Conservation (phyloP, 2,329 filamentous ascomycete genomes). For the Cadophora malorum region DNA sequence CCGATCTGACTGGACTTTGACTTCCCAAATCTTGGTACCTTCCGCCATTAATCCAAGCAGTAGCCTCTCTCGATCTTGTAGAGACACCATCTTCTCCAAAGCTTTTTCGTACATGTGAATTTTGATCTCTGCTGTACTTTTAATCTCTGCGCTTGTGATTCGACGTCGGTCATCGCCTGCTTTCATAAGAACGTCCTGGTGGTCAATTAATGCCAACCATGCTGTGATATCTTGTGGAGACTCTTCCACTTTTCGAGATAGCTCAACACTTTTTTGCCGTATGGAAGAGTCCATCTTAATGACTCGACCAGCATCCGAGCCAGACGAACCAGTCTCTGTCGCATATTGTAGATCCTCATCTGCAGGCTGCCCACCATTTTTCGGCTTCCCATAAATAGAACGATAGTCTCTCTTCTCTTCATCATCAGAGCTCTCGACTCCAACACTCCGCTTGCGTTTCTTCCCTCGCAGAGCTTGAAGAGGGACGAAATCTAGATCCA, state of each 20-base stretch:
- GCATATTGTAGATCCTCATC: conserved; percentile 52
- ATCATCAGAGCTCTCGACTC: conserved; percentile 50
- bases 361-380: conserved; percentile 46
- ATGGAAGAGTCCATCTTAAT: conserved; percentile 52
- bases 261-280: conserved; percentile 61
- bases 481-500: conserved; percentile 55
- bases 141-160: conserved; percentile 65
- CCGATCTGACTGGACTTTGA: conserved; percentile 62
- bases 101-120: conserved; percentile 82
- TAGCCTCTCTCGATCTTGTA: conserved; percentile 61
- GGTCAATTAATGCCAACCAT: conserved; percentile 80
- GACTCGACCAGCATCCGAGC: conserved; percentile 46
- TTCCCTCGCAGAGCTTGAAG: conserved; percentile 48
- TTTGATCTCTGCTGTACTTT: conserved; percentile 79
- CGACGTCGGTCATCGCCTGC: conserved; percentile 54
- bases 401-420: conserved; percentile 64
- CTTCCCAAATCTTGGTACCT: conserved; percentile 76
- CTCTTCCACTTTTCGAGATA: conserved; percentile 69
- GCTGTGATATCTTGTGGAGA: conserved; percentile 69
- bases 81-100: conserved; percentile 59
- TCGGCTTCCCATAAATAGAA: conserved; percentile 70
- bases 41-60: conserved; percentile 75
- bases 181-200: conserved; percentile 74
- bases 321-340: conserved; percentile 51
- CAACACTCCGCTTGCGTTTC: conserved; percentile 42